Percentiles rank a stretch among this genome's conserved stretches.
Evolutionary conservation across 176 grass and related monocot genomes (phyloP).

Genomic region (Lolium perenne): DNA sequence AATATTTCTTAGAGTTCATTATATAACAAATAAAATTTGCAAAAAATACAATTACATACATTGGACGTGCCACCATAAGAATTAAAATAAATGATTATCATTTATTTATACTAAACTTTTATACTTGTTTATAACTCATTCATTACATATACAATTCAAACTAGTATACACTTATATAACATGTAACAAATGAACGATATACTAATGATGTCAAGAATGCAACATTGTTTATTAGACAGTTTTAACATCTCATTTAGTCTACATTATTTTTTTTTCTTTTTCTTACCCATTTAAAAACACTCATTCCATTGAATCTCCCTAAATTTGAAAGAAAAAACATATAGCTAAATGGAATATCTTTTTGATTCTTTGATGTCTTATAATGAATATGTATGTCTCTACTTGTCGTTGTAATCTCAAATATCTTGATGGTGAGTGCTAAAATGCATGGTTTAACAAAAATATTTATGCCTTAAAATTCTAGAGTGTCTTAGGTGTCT

Average conservation of each 20-base stretch:
- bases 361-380: not conserved
- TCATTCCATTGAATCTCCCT: not conserved
- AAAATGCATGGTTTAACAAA: not conserved
- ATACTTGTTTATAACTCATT: no score
- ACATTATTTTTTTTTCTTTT: not conserved
- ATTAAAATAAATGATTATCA: no score
- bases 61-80: no score
- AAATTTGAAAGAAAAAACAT: not conserved
- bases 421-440: not conserved
- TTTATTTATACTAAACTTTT: no score
- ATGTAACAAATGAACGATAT: no score
- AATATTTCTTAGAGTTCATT: no score
- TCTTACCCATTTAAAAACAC: not conserved
- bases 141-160: no score
- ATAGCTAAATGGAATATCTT: not conserved
- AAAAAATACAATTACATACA: no score
- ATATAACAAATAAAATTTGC: no score
- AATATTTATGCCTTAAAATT: not conserved
- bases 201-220: no score
- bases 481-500: not conserved
- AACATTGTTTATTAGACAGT: no score
- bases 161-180: no score
- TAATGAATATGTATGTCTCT: not conserved
- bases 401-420: not conserved
- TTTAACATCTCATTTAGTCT: not conserved